Base-by-base conservation (phyloP, 192 early-diverging fungal genomes). In the Entomortierella chlamydospora region DNA sequence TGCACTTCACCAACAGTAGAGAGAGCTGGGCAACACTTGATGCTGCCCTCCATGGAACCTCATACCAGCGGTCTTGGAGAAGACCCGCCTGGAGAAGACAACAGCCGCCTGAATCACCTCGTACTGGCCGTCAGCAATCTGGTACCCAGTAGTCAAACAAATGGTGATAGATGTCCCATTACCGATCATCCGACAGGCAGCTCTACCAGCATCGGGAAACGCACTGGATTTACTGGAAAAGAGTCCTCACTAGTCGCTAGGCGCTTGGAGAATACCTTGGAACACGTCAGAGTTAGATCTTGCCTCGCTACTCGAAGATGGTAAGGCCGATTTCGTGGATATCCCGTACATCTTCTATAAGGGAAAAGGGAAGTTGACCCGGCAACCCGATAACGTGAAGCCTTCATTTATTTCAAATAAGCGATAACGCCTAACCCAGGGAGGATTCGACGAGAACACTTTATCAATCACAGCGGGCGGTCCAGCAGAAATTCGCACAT, bases 21-120 rank as follows among this genome's bases (percentile, higher is more conserved):
- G 37, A 33, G 13, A 41, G 15, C 49, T 61, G 34, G 71, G 71
- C 57, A 61, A 62, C 57, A 10, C 60, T 1, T 73, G 65, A 25
- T 5, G 63, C 0, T 73, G 71, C 56, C 71, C 71, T 2, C 71
- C 62, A 2, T 73, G 74, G 74, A 78, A 69, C 39, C 61, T 78
- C 0, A 39, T 69, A 15, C 49, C 55, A 1, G 53, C 25, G 13
- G 33, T 60, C 6, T 37, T 78, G 4, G 52, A 64, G 61, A 57
- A 51, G 45, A 23, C 70, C 4, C 41, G 43, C 26, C 26, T 39
- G 55, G 66, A 64, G 37, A 31, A 34, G 29, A 8, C 59, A 6
- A 10, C 37, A 8, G 74, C 74, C 7, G 64, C 74, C 2, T 15
- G 69, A 8, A 39, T 78, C 17, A 78, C 66, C 4, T 61, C 67